Conservation (phyloP, 139 green algal species). For the Micractinium conductrix region DNA sequence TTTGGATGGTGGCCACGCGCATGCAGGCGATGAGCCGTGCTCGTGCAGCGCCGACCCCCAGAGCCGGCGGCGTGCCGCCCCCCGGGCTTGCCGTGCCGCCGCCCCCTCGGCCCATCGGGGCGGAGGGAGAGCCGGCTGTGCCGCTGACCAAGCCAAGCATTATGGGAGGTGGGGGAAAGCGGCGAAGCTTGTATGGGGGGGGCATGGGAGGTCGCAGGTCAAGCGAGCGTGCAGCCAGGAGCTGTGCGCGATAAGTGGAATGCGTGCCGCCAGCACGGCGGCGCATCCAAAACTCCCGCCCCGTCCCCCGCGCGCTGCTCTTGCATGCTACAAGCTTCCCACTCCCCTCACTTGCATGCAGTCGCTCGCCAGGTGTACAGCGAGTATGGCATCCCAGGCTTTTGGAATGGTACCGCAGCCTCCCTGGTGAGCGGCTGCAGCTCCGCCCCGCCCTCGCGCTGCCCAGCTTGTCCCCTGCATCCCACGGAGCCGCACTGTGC, state of each 20-base stretch:
- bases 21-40: slow-evolving; percentile 73
- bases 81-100: no score
- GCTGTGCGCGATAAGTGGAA: no score
- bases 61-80: no score
- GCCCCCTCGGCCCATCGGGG: no score
- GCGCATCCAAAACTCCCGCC: not conserved
- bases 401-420: slow-evolving; percentile 88
- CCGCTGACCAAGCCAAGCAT: not conserved
- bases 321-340: not conserved
- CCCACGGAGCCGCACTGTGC: no score
- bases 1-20: slow-evolving; percentile 91
- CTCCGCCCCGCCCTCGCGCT: no score
- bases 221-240: no score
- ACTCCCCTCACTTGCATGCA: not conserved
- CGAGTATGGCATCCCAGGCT: slow-evolving; percentile 57
- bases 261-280: not conserved
- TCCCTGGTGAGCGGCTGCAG: slow-evolving; percentile 86
- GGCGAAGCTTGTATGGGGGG: not conserved
- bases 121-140: not conserved
- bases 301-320: not conserved
- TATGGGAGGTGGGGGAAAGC: not conserved
- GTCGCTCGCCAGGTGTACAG: slow-evolving; percentile 29
- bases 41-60: not conserved
- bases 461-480: no score
- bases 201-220: no score